These are phyloP conservation scores for Fusarium nygamai DNA, from an alignment of 2,329 filamentous ascomycete genomes.

Conservation along the genomic window DNA sequence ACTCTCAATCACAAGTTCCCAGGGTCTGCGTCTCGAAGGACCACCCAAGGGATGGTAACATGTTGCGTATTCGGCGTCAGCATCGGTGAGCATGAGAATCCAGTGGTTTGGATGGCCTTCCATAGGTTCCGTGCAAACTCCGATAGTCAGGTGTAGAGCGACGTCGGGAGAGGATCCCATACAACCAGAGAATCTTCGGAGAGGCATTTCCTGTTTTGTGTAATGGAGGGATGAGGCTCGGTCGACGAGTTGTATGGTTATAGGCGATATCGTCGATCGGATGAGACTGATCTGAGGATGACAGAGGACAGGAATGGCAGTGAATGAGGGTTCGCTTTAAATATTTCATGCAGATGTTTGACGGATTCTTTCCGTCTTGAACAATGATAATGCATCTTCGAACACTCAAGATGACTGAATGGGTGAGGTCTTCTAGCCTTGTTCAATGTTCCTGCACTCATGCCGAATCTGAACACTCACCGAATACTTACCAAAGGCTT, in stretches of 20 bases:
- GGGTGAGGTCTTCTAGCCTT: background rate
- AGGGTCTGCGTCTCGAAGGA: background rate
- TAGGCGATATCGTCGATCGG: background rate
- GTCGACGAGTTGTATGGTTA: background rate
- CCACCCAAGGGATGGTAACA: background rate
- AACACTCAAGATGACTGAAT: background rate
- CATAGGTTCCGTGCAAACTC: background rate
- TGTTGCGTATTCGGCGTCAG: background rate
- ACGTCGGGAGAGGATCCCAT: background rate
- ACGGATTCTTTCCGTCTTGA: background rate
- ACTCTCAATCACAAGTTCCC: background rate
- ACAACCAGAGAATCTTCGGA: background rate
- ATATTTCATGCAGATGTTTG: background rate
- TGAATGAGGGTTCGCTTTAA: background rate
- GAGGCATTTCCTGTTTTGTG: background rate
- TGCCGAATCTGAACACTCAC: background rate
- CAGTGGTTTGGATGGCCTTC: background rate
- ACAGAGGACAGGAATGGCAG: background rate
- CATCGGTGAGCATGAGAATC: slow-evolving; percentile 12
- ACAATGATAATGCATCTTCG: background rate
- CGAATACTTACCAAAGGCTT: background rate
- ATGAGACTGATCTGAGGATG: background rate
- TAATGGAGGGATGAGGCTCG: background rate
- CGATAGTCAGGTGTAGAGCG: background rate
- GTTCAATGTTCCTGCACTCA: background rate